phyloP scores from a whole-genome alignment of 257 asterid genomes.

The Ilex aquifolium region DNA sequence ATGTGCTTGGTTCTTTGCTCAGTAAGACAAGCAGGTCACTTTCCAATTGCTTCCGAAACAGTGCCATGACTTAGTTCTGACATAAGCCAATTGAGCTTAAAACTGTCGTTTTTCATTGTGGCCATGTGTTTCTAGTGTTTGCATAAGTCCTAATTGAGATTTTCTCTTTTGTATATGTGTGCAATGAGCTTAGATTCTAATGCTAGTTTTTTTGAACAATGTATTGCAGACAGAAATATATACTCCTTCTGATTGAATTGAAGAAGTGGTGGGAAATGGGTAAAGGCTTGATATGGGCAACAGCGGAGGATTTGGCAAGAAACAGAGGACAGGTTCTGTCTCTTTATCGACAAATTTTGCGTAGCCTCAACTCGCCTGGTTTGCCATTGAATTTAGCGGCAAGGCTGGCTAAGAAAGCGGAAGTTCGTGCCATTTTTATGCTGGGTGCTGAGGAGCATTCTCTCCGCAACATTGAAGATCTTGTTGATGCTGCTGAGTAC shows the following conservation, averaged over 20 bases:
- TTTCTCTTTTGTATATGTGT: too few species aligned
- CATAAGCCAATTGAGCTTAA: too few species aligned
- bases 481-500: conserved; percentile 72
- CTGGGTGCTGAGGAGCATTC: conserved; percentile 77
- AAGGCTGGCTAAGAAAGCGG: conserved; percentile 66
- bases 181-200: too few species aligned
- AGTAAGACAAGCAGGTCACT: too few species aligned
- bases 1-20: too few species aligned
- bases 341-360: conserved; percentile 64
- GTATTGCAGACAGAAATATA: too few species aligned
- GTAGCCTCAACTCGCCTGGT: conserved; percentile 76
- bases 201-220: too few species aligned
- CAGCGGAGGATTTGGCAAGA: conserved; percentile 69
- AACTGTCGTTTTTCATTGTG: too few species aligned
- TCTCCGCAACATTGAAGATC: conserved; percentile 74
- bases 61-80: too few species aligned
- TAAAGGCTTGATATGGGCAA: conserved; percentile 79
- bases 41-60: too few species aligned
- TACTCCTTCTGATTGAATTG: not conserved
- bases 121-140: too few species aligned
- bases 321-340: conserved; percentile 60
- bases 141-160: too few species aligned
- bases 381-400: conserved; percentile 71
- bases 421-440: conserved; percentile 69
- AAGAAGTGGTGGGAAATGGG: conserved; percentile 32